Evolutionary conservation across 805 yeast species (phyloP), one percentile per base, ranked within the genome.

Genomic region (Starmerella powellii): DNA sequence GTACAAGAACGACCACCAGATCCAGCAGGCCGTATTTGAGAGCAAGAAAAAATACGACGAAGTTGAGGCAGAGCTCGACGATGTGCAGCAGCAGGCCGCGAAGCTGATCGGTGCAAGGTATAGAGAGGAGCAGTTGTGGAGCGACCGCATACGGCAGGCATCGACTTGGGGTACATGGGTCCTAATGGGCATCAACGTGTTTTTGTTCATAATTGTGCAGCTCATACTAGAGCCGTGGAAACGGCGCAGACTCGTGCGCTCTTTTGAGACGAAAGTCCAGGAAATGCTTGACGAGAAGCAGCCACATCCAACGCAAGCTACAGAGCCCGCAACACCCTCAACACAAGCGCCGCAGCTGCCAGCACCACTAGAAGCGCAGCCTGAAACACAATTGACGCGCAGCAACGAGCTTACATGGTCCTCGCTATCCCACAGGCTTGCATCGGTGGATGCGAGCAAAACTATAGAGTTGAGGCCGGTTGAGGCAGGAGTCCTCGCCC

Each of bases 81-180:
- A 76, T 8, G 60, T 78, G 16, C 88, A 81, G 51, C 70, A 75
- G 41, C 73, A 70, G 43, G 63, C 86, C 36, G 78, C 85, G 15
- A 77, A 77, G 43, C 78, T 83, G 45, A 91, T 91, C 15, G 66
- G 88, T 55, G 77, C 86, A 2, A 67, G 97, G 52, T 91, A 91
- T 55, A 95, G 88, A 49, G 97, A 91, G 59, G 99, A 91, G 56
- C 97, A 91, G 61, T 76, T 91, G 6, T 91, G 98, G 97, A 84
- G 95, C 2, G 98, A 91, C 62, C 87, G 87, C 61, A 91, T 91
- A 46, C 68, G 98, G 47, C 73, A 87, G 50, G 85, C 94, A 4
- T 83, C 95, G 5, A 87, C 97, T 0, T 91, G 95, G 94, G 98
- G 97, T 2, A 91, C 99, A 0, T 76, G 91, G 70, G 64, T 78